These are phyloP conservation scores for Ceratobasidium papillatum DNA, from an alignment of 1,284 basidiomycete species.

Conservation along the genomic window DNA sequence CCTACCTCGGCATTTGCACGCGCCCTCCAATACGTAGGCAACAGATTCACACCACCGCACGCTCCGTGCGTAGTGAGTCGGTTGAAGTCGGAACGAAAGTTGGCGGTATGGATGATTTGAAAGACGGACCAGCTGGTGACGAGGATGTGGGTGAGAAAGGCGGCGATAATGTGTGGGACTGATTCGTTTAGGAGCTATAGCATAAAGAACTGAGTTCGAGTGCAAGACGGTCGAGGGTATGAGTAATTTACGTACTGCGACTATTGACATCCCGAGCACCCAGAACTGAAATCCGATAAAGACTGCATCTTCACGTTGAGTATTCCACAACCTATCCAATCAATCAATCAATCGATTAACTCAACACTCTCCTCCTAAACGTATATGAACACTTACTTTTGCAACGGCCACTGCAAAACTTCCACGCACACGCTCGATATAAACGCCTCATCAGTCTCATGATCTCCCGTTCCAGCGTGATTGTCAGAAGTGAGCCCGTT, in stretches of 20 bases:
- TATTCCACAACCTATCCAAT: constrained; percentile 65
- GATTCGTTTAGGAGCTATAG: constrained; percentile 73
- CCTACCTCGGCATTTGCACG: constrained; percentile 44
- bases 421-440: constrained; percentile 39
- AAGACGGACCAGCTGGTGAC: constrained; percentile 75
- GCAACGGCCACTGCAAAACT: constrained; percentile 43
- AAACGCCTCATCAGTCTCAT: constrained; percentile 35
- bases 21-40: constrained; percentile 56
- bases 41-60: constrained; percentile 60
- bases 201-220: background rate
- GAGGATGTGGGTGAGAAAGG: constrained; percentile 73
- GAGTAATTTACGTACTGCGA: constrained; percentile 58
- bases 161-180: constrained; percentile 76
- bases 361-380: background rate
- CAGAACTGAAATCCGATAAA: constrained; percentile 82
- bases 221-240: background rate
- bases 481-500: constrained; percentile 1
- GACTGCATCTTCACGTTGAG: constrained; percentile 77
- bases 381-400: constrained; percentile 38
- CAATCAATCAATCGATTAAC: background rate
- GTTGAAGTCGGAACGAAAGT: constrained; percentile 66
- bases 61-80: constrained; percentile 68
- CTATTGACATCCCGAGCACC: constrained; percentile 80
- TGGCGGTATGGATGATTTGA: constrained; percentile 66
- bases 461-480: constrained; percentile 21